A percentile compares a stretch with the other conserved stretches of the same genome.
Conservation (phyloP, 2,329 filamentous ascomycete species). For the Calonectria fujianensis region DNA sequence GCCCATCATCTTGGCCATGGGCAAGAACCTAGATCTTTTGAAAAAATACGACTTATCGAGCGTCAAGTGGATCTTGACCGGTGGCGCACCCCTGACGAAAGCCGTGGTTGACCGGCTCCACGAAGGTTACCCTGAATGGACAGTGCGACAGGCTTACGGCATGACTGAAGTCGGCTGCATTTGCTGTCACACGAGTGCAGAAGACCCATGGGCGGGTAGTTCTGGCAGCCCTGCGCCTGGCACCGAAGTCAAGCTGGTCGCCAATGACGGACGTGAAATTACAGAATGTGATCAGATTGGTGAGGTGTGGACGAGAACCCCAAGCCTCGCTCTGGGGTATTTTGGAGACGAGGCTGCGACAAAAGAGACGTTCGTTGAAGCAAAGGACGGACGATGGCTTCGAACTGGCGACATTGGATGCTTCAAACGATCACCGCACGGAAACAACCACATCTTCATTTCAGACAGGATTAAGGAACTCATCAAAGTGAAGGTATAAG, state of each 20-base stretch:
- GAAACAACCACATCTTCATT: slow-evolving; percentile 16
- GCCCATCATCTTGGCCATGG: slow-evolving; percentile 4
- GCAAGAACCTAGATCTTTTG: background rate
- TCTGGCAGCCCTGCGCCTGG: background rate
- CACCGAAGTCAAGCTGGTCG: background rate
- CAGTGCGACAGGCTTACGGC: slow-evolving; percentile 6
- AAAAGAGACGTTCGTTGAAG: background rate
- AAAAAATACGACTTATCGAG: slow-evolving; percentile 4
- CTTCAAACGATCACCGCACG: background rate
- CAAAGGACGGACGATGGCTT: background rate
- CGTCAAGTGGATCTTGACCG: background rate
- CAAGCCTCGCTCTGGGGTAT: background rate
- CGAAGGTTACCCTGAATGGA: background rate
- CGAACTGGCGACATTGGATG: slow-evolving; percentile 5
- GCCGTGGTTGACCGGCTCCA: background rate
- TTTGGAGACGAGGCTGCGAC: background rate
- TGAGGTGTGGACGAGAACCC: background rate
- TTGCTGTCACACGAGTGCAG: background rate
- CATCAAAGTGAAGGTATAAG: slow-evolving; percentile 9
- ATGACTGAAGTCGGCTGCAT: slow-evolving; percentile 1
- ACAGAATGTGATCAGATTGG: background rate
- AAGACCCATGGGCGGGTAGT: slow-evolving; percentile 8
- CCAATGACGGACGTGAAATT: background rate
- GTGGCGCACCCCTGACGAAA: background rate
- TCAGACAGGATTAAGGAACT: slow-evolving; percentile 11